Percentiles rank a stretch among this genome's conserved stretches.
These are phyloP conservation scores for Fusarium aywerte DNA, from an alignment of 2,329 filamentous ascomycete genomes.

Conservation along the genomic window DNA sequence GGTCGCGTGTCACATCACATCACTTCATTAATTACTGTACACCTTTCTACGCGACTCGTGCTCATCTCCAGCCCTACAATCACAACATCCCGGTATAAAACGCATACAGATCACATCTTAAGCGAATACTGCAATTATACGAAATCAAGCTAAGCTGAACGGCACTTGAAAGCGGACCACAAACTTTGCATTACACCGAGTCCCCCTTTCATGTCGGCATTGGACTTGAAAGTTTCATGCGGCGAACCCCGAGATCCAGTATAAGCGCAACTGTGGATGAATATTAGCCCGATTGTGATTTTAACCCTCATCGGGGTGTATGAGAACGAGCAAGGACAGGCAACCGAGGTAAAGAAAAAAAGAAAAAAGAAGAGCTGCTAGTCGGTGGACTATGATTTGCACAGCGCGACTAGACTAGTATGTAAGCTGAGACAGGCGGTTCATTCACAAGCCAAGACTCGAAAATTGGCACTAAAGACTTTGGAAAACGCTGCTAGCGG, in stretches of 20 bases:
- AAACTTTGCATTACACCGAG: slow-evolving; percentile 7
- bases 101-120: not conserved
- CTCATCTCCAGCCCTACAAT: slow-evolving; percentile 28
- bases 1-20: slow-evolving; percentile 1
- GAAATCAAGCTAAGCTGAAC: slow-evolving; percentile 12
- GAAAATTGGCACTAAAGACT: slow-evolving; percentile 11
- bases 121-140: not conserved
- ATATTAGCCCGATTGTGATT: slow-evolving; percentile 7
- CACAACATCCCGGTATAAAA: not conserved
- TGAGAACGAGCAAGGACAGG: slow-evolving; percentile 17
- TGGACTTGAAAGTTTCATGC: slow-evolving; percentile 14
- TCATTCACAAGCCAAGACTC: slow-evolving; percentile 12
- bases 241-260: slow-evolving; percentile 28
- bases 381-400: slow-evolving; percentile 6
- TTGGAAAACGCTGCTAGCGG: slow-evolving; percentile 12
- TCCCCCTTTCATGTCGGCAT: slow-evolving; percentile 24
- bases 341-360: not conserved
- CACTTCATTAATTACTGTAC: not conserved
- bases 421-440: not conserved
- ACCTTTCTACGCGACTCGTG: slow-evolving; percentile 1
- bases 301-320: not conserved
- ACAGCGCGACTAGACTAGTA: not conserved
- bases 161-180: slow-evolving; percentile 28
- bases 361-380: too few relatives aligned
- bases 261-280: slow-evolving; percentile 5